These are phyloP conservation scores for Tuber magnatum DNA, from an alignment of 495 filamentous ascomycete genomes.

Conservation along the genomic window DNA sequence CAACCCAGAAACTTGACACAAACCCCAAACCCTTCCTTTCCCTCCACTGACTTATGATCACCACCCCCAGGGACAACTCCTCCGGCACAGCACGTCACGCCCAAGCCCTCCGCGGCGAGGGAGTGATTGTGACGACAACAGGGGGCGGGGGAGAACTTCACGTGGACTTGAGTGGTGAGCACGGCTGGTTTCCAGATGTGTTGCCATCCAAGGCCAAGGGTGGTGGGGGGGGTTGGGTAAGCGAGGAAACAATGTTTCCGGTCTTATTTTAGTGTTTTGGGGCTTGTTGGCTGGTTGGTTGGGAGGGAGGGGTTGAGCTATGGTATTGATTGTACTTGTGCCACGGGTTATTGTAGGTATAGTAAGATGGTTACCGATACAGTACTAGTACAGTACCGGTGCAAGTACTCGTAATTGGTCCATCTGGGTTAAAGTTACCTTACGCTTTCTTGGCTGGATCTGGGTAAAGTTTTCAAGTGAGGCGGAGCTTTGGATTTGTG, in stretches of 20 bases:
- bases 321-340: not conserved
- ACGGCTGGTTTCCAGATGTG: constrained; percentile 68
- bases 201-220: constrained; percentile 49
- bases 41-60: constrained; percentile 9
- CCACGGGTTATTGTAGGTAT: not conserved
- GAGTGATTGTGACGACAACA: constrained; percentile 54
- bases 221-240: constrained; percentile 28
- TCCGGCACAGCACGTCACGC: constrained; percentile 65
- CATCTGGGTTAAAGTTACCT: not conserved
- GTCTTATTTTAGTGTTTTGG: not conserved
- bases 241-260: constrained; percentile 8
- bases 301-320: not conserved
- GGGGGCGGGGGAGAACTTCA: constrained; percentile 63
- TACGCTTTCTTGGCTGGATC: not conserved
- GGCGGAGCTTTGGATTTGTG: not conserved
- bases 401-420: not conserved
- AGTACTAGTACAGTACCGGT: too few relatives aligned
- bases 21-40: constrained; percentile 12
- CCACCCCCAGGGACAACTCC: constrained; percentile 49
- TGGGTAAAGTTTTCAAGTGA: not conserved
- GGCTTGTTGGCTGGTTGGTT: not conserved
- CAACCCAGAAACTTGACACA: constrained; percentile 8
- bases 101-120: constrained; percentile 57
- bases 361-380: not conserved
- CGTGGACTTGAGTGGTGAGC: constrained; percentile 55